Conservation (phyloP, 2,329 filamentous ascomycete species). For the Byssothecium circinans region DNA sequence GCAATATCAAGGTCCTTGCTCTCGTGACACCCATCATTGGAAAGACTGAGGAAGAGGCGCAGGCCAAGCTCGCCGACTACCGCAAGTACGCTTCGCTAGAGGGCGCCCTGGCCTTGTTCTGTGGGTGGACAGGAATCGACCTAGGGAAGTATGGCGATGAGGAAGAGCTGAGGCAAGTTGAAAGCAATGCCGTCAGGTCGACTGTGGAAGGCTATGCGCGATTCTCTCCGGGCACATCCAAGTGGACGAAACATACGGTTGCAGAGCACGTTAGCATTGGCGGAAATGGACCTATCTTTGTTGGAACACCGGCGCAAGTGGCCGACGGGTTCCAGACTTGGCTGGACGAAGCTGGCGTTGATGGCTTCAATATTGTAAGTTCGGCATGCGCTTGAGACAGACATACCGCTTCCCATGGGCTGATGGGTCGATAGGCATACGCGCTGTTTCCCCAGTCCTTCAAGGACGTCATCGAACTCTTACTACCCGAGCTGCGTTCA, state of each 20-base stretch:
- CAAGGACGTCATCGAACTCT: slow-evolving; percentile 66
- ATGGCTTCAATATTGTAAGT: slow-evolving; percentile 73
- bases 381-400: background rate
- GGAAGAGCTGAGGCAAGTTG: slow-evolving; percentile 63
- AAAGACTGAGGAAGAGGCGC: slow-evolving; percentile 65
- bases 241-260: slow-evolving; percentile 73
- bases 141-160: slow-evolving; percentile 63
- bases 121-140: slow-evolving; percentile 74
- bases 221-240: slow-evolving; percentile 60
- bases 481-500: slow-evolving; percentile 64
- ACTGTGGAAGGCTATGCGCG: slow-evolving; percentile 60
- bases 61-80: slow-evolving; percentile 64
- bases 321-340: slow-evolving; percentile 69
- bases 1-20: slow-evolving; percentile 67
- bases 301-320: slow-evolving; percentile 66
- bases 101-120: slow-evolving; percentile 70
- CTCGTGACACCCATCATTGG: slow-evolving; percentile 68
- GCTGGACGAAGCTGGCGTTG: slow-evolving; percentile 69
- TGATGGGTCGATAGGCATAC: slow-evolving; percentile 51
- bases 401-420: background rate
- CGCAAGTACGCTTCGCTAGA: slow-evolving; percentile 64
- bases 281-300: slow-evolving; percentile 65
- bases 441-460: slow-evolving; percentile 69
- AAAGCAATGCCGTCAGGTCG: slow-evolving; percentile 62
- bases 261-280: slow-evolving; percentile 69